Conservation (phyloP, 192 early-diverging fungal genomes). For the Umbelopsis isabellina region DNA sequence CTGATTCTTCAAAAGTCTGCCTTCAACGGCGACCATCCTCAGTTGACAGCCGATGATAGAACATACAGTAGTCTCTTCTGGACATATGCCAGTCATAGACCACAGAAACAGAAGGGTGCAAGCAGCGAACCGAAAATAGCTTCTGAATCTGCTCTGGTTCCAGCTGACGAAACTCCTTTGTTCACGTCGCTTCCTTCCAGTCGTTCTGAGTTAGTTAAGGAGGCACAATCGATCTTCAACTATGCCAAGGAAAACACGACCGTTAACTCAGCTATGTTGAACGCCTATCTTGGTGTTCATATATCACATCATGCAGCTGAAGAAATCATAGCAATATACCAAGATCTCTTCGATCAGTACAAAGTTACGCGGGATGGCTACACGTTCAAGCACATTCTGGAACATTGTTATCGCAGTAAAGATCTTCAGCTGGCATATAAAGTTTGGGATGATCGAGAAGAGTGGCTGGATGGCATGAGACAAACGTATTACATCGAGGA, state of each 20-base stretch:
- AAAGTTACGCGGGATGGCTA: slow-evolving; percentile 57
- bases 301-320: slow-evolving; percentile 55
- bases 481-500: slow-evolving; percentile 32
- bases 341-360: slow-evolving; percentile 53
- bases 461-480: slow-evolving; percentile 51
- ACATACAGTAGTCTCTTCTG: slow-evolving; percentile 75
- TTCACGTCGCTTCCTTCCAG: slow-evolving; percentile 12
- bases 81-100: slow-evolving; percentile 62
- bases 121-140: not conserved
- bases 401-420: slow-evolving; percentile 63
- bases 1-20: slow-evolving; percentile 56
- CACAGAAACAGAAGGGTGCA: slow-evolving; percentile 10
- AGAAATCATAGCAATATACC: slow-evolving; percentile 51
- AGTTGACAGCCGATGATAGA: slow-evolving; percentile 54
- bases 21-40: slow-evolving; percentile 36
- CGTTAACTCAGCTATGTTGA: slow-evolving; percentile 55
- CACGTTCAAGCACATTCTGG: slow-evolving; percentile 62
- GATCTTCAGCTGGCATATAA: slow-evolving; percentile 63
- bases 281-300: slow-evolving; percentile 61
- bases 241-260: slow-evolving; percentile 15
- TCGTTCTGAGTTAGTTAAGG: slow-evolving; percentile 33
- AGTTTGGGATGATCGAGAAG: slow-evolving; percentile 69
- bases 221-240: slow-evolving; percentile 40
- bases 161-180: slow-evolving; percentile 12
- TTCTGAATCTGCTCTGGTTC: slow-evolving; percentile 6